Conservation (phyloP, 208 protist species). For the Crithidia brevicula region DNA sequence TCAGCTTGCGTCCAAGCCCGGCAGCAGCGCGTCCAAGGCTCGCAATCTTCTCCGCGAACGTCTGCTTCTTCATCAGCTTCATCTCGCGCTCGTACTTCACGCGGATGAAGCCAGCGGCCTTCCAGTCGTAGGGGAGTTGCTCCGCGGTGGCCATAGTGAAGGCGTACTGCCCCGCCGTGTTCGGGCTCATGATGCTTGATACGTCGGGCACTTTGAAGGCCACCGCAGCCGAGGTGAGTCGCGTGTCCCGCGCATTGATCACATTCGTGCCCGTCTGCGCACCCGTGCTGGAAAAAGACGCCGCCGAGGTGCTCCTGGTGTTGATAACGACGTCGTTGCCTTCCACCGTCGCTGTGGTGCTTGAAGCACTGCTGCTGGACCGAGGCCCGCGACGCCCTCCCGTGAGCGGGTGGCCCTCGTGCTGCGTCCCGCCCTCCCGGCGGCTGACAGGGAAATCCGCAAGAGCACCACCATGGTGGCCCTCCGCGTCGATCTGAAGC, state of each 20-base stretch:
- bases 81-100: conserved; percentile 59
- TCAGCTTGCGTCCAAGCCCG: conserved; percentile 24
- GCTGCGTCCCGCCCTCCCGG: not conserved
- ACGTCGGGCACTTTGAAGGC: conserved; percentile 9
- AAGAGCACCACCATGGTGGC: too few species aligned
- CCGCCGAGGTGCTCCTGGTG: not conserved
- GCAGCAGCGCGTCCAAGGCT: conserved; percentile 8
- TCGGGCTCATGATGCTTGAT: conserved; percentile 21
- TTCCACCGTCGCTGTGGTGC: conserved; percentile 2
- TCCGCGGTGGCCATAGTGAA: conserved; percentile 33
- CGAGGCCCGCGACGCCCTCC: not conserved
- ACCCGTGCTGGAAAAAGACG: conserved; percentile 14
- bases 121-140: conserved; percentile 68
- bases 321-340: conserved; percentile 3
- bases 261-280: conserved; percentile 4
- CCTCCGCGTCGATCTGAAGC: conserved; percentile 1
- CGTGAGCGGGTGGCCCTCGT: conserved; percentile 9
- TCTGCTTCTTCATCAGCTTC: conserved; percentile 18
- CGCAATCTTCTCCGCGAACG: conserved; percentile 6
- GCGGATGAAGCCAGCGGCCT: conserved; percentile 49
- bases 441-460: too few species aligned
- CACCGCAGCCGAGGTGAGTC: conserved; percentile 14
- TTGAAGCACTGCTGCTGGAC: not conserved
- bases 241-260: not conserved
- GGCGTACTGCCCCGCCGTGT: conserved; percentile 13